Percentiles rank a stretch among this genome's conserved stretches.
Evolutionary conservation across 768 basidiomycete species (phyloP).

Genomic region (Amanita fuliginea): DNA sequence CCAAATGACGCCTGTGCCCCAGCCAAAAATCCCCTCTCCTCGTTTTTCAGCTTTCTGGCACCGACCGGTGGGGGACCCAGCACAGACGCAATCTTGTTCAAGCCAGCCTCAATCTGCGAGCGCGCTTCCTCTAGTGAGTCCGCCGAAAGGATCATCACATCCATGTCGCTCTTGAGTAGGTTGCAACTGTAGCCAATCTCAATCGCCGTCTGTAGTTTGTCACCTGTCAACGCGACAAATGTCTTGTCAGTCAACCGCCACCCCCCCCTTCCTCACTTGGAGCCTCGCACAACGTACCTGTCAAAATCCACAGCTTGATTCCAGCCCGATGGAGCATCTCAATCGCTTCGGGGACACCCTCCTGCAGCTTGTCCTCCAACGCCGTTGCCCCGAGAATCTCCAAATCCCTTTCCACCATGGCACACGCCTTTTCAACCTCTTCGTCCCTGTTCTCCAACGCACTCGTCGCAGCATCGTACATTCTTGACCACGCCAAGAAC

Average conservation of each 20-base stretch:
- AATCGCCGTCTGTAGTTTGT: constrained; percentile 97
- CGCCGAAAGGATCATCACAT: constrained; percentile 93
- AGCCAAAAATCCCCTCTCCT: constrained; percentile 60
- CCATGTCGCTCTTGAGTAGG: constrained; percentile 88
- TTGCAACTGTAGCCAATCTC: constrained; percentile 98
- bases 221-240: constrained; percentile 37
- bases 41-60: constrained; percentile 38
- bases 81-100: constrained; percentile 90
- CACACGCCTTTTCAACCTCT: constrained; percentile 82
- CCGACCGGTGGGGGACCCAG: constrained; percentile 65
- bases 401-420: constrained; percentile 72
- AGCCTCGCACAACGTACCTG: constrained; percentile 37
- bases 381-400: constrained; percentile 91
- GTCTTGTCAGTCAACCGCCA: not conserved
- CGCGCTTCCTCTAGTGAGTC: constrained; percentile 66
- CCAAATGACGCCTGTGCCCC: constrained; percentile 67
- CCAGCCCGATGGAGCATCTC: constrained; percentile 85
- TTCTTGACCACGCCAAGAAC: constrained; percentile 68
- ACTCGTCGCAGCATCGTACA: constrained; percentile 75
- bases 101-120: constrained; percentile 79
- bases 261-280: not conserved
- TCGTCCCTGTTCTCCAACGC: constrained; percentile 77
- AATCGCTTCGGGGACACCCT: constrained; percentile 94
- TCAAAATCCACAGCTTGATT: constrained; percentile 97
- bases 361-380: constrained; percentile 93